Base-by-base conservation (phyloP, 257 asterid species). In the Forsythia suspensa region DNA sequence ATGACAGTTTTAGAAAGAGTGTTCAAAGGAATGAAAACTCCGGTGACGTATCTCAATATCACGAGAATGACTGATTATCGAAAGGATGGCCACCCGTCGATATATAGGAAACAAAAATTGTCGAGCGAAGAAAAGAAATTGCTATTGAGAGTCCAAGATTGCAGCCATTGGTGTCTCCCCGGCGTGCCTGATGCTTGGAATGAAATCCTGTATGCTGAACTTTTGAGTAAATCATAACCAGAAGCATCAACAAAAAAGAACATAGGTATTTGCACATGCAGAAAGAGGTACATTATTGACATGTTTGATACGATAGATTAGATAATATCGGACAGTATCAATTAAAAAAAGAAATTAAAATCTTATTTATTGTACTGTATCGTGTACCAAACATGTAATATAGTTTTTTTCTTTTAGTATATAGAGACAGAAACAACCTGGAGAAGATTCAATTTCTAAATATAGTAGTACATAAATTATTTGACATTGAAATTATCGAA, bases 161-260 rank as follows among this genome's bases (percentile, higher is more conserved):
- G 97, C 76, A 89, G 96, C 80, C 97, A 92, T 80, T 92, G 97
- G 97, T 92, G 97, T 72, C 91, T 92, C 4, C 97, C 97, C 0
- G 97, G 97, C 0, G 96, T 90, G 18, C 97, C 96, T 8, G 97
- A 92, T 80, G 70, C 86, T 0, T 92, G 97, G 97, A 92, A 92
- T 57, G 94, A 92, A 72, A 82, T 92, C 74, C 87, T 92, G 0
- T 92, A 88, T 24, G 89, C 96, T 0, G 83, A 90, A 46, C 86
- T 92, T 34, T 46, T 92, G 85, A 24, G 83, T 86, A 39, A 85
- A 80, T 78, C 34, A 78, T 38, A 52, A 83, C 75, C 82, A 82
- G 67, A 77, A 66, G 74, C 79, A 74, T 42, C 85, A 41, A 29
- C 72, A 79, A 46, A 73, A 80, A 29, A 79, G 63, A 84, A 12